Evolutionary conservation across 1,284 basidiomycete species (phyloP).

Genomic region (Singerocomus inundabilis): DNA sequence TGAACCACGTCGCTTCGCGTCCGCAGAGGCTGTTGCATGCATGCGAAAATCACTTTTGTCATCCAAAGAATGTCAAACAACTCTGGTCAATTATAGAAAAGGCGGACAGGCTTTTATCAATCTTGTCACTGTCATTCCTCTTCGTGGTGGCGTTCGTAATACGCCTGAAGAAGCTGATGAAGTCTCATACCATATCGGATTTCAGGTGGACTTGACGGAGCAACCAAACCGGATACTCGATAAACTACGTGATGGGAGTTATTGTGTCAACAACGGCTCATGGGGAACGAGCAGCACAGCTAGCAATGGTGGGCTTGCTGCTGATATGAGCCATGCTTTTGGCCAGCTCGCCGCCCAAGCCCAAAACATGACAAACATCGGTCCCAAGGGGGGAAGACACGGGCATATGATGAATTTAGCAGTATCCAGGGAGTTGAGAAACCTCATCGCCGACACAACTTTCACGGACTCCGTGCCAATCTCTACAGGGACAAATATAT

Average conservation of each 20-base stretch:
- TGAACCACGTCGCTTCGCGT: conserved; percentile 64
- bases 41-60: conserved; percentile 65
- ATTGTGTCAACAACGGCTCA: conserved; percentile 54
- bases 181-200: conserved; percentile 86
- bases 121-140: conserved; percentile 81
- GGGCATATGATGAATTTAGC: conserved; percentile 38
- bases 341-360: conserved; percentile 12
- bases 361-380: conserved; percentile 21
- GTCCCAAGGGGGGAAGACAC: conserved; percentile 31
- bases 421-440: conserved; percentile 42
- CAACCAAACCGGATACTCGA: conserved; percentile 84
- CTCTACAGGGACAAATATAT: conserved; percentile 33
- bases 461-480: conserved; percentile 41
- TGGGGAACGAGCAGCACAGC: conserved; percentile 9
- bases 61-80: conserved; percentile 86
- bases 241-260: conserved; percentile 74
- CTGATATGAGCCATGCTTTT: conserved; percentile 1
- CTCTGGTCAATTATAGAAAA: conserved; percentile 86
- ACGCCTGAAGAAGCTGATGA: conserved; percentile 49
- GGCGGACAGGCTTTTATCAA: conserved; percentile 86
- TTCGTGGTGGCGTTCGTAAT: conserved; percentile 62
- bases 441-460: conserved; percentile 37
- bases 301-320: background rate
- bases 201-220: conserved; percentile 87
- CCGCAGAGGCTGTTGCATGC: conserved; percentile 65